Conservation (phyloP, 2,329 filamentous ascomycete species). For the Dactylellina haptotyla region DNA sequence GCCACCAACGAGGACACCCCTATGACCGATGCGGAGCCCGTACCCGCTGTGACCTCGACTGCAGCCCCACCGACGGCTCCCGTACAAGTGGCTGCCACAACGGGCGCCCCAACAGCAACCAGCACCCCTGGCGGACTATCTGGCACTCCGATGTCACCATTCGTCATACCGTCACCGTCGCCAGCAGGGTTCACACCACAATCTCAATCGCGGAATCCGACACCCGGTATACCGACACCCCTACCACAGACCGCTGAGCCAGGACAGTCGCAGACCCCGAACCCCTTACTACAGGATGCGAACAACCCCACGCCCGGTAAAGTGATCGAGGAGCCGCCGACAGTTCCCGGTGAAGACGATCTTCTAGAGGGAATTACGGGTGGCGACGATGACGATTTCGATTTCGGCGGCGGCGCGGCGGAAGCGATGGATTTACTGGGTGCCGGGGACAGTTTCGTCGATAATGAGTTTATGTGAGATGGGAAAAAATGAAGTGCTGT, state of each 20-base stretch:
- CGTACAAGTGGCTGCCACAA: background rate
- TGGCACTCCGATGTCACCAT: slow-evolving; percentile 35
- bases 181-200: slow-evolving; percentile 30
- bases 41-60: slow-evolving; percentile 12
- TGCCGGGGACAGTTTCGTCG: slow-evolving; percentile 33
- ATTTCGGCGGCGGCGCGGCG: slow-evolving; percentile 31
- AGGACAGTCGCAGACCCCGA: slow-evolving; percentile 18
- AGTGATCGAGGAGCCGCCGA: slow-evolving; percentile 47
- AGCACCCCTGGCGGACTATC: slow-evolving; percentile 12
- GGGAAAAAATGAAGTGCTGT: too few relatives aligned
- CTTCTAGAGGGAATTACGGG: slow-evolving; percentile 32
- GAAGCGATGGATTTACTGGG: slow-evolving; percentile 49
- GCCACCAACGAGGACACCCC: slow-evolving; percentile 25
- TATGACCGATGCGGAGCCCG: slow-evolving; percentile 42
- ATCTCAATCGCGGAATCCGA: slow-evolving; percentile 21
- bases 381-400: slow-evolving; percentile 31
- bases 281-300: background rate
- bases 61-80: background rate
- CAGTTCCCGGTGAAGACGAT: slow-evolving; percentile 46
- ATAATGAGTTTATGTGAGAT: slow-evolving; percentile 38
- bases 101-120: background rate
- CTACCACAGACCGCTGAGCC: slow-evolving; percentile 35
- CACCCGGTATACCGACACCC: slow-evolving; percentile 35
- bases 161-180: slow-evolving; percentile 46
- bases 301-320: slow-evolving; percentile 1